Conservation (phyloP, 768 basidiomycete species). For the Lactarius evosmus region DNA sequence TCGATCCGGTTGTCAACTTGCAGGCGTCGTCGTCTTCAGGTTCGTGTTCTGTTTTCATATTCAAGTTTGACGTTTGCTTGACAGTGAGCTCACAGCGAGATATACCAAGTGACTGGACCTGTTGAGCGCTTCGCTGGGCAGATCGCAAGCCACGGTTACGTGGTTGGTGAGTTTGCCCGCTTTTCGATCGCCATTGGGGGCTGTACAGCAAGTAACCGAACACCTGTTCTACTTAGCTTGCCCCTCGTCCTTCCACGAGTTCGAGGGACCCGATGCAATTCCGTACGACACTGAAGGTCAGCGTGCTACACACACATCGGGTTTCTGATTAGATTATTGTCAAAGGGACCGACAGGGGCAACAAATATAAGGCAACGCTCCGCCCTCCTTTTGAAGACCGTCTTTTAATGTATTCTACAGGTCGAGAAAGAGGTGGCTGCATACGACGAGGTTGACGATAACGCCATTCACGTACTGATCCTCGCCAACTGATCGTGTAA, state of each 20-base stretch:
- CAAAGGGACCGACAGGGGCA: conserved; percentile 84
- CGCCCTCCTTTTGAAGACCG: background rate
- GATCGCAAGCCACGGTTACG: conserved; percentile 82
- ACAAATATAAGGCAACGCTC: conserved; percentile 72
- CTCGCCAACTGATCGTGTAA: background rate
- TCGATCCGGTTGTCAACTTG: background rate
- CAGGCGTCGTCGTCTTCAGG: conserved; percentile 85
- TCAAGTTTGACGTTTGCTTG: background rate
- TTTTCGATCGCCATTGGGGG: background rate
- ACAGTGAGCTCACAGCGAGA: conserved; percentile 56
- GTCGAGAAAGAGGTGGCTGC: conserved; percentile 83
- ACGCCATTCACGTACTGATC: background rate
- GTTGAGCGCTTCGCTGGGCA: conserved; percentile 90
- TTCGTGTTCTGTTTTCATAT: conserved; percentile 27
- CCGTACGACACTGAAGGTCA: conserved; percentile 83
- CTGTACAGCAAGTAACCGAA: background rate
- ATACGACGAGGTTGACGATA: conserved; percentile 70
- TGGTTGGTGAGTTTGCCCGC: conserved; percentile 57
- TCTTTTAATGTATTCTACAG: conserved; percentile 40
- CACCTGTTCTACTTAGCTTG: conserved; percentile 48
- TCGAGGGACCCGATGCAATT: conserved; percentile 82
- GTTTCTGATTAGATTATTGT: background rate
- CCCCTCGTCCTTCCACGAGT: conserved; percentile 89
- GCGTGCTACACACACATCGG: background rate
- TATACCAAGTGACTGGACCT: conserved; percentile 95